A percentile compares a stretch with the other conserved stretches of the same genome.
Conservation (phyloP, 2,329 filamentous ascomycete genomes). For the Paradendryphiella salina region DNA sequence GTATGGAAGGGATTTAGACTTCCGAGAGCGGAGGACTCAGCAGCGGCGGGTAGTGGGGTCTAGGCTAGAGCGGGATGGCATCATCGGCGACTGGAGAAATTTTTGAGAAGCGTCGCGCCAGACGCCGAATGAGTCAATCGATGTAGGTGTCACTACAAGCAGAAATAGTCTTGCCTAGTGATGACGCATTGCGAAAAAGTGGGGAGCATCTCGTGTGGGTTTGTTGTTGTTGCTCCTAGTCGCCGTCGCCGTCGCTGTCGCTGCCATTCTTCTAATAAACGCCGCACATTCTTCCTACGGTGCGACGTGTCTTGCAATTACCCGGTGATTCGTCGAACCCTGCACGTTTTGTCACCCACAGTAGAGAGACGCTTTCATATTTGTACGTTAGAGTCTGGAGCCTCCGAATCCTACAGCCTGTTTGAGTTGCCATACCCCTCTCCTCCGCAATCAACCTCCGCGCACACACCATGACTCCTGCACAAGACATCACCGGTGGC, state of each 20-base stretch:
- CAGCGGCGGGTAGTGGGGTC: conserved; percentile 19
- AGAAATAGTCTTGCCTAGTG: conserved; percentile 10
- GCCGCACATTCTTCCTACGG: conserved; percentile 15
- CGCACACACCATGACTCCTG: conserved; percentile 40
- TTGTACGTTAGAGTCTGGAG: conserved; percentile 5
- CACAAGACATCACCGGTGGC: conserved; percentile 44
- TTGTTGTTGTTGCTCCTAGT: conserved; percentile 22
- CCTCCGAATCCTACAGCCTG: conserved; percentile 19
- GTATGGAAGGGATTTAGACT: neutral
- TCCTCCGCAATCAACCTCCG: conserved; percentile 27
- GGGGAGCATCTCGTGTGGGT: conserved; percentile 17
- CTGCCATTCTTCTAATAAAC: conserved; percentile 18
- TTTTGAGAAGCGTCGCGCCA: conserved; percentile 25
- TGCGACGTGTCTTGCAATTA: conserved; percentile 7
- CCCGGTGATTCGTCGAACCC: conserved; percentile 6
- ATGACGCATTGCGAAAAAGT: conserved; percentile 15
- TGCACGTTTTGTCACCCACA: neutral
- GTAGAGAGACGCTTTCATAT: neutral
- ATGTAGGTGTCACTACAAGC: conserved; percentile 15
- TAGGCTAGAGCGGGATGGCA: conserved; percentile 36
- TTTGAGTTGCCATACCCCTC: conserved; percentile 25
- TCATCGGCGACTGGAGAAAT: conserved; percentile 39
- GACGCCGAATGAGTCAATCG: conserved; percentile 22
- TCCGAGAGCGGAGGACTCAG: conserved; percentile 14
- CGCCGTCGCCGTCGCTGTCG: conserved; percentile 13